Conservation (phyloP, 164 flowering plant species). For the Vitis labrusca region DNA sequence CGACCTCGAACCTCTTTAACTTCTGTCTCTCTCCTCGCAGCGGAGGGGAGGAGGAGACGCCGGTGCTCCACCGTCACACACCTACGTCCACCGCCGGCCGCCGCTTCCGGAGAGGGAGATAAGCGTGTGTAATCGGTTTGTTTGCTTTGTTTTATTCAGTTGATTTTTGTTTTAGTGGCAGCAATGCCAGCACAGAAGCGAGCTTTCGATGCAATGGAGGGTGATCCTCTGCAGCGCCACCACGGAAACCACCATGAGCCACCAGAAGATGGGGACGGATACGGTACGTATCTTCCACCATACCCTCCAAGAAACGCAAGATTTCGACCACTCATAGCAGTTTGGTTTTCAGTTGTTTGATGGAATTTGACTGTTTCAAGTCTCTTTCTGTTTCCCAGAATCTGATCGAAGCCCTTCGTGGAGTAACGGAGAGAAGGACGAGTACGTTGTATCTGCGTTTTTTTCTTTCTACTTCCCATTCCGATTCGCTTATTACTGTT, state of each 20-base stretch:
- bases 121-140: not conserved
- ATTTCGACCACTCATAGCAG: not conserved
- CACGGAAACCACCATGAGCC: conserved; percentile 8
- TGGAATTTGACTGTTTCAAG: not conserved
- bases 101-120: not conserved
- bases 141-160: no score
- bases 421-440: conserved; percentile 34
- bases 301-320: not conserved
- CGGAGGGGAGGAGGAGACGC: conserved; percentile 5
- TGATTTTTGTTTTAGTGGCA: not conserved
- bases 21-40: conserved; percentile 14
- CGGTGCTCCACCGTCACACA: not conserved
- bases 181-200: conserved; percentile 49
- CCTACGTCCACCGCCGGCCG: not conserved
- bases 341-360: not conserved
- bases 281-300: conserved; percentile 4
- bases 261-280: conserved; percentile 10
- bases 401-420: conserved; percentile 46
- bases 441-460: conserved; percentile 29
- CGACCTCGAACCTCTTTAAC: conserved; percentile 12
- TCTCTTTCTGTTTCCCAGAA: conserved; percentile 27
- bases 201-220: conserved; percentile 15
- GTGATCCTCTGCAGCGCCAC: conserved; percentile 20
- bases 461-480: not conserved
- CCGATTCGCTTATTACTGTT: conserved; percentile 1